Conservation (phyloP, 2,329 filamentous ascomycete species). For the Aureobasidium subglaciale region DNA sequence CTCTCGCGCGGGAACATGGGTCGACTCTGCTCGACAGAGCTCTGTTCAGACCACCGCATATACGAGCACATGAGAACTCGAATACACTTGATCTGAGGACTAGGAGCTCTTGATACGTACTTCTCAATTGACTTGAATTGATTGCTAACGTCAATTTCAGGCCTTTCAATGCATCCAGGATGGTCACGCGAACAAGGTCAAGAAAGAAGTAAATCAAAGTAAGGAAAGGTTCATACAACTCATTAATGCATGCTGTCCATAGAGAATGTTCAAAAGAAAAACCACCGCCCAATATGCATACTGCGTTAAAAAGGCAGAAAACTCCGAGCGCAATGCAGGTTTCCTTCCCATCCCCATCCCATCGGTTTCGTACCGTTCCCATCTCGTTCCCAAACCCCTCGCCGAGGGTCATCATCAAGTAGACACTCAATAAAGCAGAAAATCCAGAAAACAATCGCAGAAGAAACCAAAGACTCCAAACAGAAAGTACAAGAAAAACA, state of each 20-base stretch:
- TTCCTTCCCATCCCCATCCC: neutral
- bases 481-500: neutral
- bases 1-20: neutral
- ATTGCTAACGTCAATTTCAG: neutral
- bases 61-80: neutral
- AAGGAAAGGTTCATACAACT: slow-evolving; percentile 9
- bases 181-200: neutral
- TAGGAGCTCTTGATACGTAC: neutral
- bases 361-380: slow-evolving; percentile 1
- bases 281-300: slow-evolving; percentile 8
- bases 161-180: neutral
- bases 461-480: neutral
- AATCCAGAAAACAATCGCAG: slow-evolving; percentile 1
- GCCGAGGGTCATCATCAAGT: neutral
- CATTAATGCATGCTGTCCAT: slow-evolving; percentile 13
- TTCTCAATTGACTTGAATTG: neutral
- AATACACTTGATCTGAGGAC: slow-evolving; percentile 13
- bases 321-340: slow-evolving; percentile 5
- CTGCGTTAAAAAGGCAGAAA: neutral
- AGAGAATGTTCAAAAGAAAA: neutral
- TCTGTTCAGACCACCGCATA: slow-evolving; percentile 1
- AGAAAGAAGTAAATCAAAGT: neutral
- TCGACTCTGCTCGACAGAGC: neutral
- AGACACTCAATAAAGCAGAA: neutral
- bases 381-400: neutral